Evolutionary conservation across 257 asterid species (phyloP).

Genomic region (Lithospermum erythrorhizon): DNA sequence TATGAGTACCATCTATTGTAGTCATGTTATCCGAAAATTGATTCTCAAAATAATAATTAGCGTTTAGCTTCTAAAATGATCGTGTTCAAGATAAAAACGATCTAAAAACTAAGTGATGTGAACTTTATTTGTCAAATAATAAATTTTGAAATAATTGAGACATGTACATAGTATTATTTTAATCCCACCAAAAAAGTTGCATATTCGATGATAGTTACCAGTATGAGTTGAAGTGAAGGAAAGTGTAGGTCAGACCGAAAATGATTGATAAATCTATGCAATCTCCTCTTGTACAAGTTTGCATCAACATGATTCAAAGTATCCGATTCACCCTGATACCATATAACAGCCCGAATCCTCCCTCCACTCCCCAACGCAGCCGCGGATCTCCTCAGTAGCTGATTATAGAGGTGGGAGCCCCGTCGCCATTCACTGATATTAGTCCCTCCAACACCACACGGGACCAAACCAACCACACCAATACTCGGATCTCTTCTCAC

Average conservation of each 20-base stretch:
- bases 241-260: conserved; percentile 16
- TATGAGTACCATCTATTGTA: too few relatives aligned
- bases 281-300: conserved; percentile 11
- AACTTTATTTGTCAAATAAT: too few relatives aligned
- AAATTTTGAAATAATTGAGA: too few relatives aligned
- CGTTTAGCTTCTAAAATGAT: too few relatives aligned
- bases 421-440: conserved; percentile 22
- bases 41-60: too few relatives aligned
- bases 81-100: too few relatives aligned
- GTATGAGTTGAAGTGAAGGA: conserved; percentile 17
- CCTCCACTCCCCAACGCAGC: conserved; percentile 13
- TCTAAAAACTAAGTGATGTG: too few relatives aligned
- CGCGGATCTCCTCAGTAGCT: conserved; percentile 14
- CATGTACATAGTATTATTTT: too few relatives aligned
- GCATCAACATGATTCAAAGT: conserved; percentile 10
- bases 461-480: conserved; percentile 49
- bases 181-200: too few relatives aligned
- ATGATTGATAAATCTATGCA: conserved; percentile 17
- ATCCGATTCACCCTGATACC: conserved; percentile 41
- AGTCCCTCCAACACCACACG: conserved; percentile 35
- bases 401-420: conserved; percentile 20
- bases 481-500: conserved; percentile 23
- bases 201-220: too few relatives aligned
- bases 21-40: too few relatives aligned
- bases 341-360: conserved; percentile 16